Conservation (phyloP, 345 rosid genomes). For the Salix udensis region DNA sequence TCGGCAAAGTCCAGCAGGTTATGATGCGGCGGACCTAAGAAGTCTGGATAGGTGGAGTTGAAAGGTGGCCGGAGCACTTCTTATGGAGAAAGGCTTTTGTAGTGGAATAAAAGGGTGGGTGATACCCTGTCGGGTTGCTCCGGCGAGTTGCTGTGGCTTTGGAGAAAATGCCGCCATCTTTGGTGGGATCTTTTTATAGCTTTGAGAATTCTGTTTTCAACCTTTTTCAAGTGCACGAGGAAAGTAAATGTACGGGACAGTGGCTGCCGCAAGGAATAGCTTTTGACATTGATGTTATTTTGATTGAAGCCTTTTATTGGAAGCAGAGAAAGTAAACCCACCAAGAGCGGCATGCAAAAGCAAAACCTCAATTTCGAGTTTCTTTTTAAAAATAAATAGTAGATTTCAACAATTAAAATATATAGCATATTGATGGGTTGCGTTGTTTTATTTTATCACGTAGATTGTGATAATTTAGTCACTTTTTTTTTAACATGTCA, state of each 20-base stretch:
- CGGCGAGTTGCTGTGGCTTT: constrained; percentile 15
- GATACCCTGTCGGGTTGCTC: constrained; percentile 19
- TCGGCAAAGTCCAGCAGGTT: constrained; percentile 32
- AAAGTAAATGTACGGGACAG: constrained; percentile 14
- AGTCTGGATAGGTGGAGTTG: constrained; percentile 11
- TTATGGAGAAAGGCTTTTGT: constrained; percentile 2
- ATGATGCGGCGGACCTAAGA: constrained; percentile 14
- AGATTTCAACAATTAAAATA: too few relatives aligned
- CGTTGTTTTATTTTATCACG: too few relatives aligned
- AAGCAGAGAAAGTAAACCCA: constrained; percentile 24
- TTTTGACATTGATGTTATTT: constrained; percentile 18
- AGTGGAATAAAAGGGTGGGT: constrained; percentile 19
- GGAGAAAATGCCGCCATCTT: constrained; percentile 22
- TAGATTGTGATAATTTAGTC: too few relatives aligned
- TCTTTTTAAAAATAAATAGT: too few relatives aligned
- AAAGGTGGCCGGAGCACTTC: constrained; percentile 16
- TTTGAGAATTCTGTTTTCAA: constrained; percentile 23
- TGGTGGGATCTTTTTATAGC: constrained; percentile 20
- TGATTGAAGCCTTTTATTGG: constrained; percentile 19
- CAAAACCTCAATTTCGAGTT: background rate
- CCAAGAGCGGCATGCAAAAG: background rate
- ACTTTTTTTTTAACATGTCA: too few relatives aligned
- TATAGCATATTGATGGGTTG: too few relatives aligned
- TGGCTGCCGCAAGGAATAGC: constrained; percentile 18
- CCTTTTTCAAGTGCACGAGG: constrained; percentile 13